Evolutionary conservation across 2,329 filamentous ascomycete genomes (phyloP).

Genomic region (Trichophyton schoenleinii): DNA sequence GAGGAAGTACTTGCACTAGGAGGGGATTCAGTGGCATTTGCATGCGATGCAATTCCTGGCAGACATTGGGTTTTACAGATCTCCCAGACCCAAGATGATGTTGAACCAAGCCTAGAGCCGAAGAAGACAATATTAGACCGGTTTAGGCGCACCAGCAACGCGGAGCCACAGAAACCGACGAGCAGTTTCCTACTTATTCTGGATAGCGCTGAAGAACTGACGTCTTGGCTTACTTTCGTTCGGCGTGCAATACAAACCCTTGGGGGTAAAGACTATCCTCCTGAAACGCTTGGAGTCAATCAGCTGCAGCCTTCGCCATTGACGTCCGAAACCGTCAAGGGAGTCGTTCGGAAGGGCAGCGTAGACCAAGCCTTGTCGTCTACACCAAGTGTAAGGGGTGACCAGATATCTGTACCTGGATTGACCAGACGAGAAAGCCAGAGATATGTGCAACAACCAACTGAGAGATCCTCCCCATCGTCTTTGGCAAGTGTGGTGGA

Average conservation of each 20-base stretch:
- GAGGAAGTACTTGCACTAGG: slow-evolving; percentile 37
- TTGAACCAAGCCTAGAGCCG: slow-evolving; percentile 19
- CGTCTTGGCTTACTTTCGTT: slow-evolving; percentile 33
- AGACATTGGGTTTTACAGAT: slow-evolving; percentile 39
- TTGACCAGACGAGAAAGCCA: slow-evolving; percentile 12
- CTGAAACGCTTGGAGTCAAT: slow-evolving; percentile 20
- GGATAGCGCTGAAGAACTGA: slow-evolving; percentile 32
- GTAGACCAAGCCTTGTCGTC: not conserved
- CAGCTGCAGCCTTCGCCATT: slow-evolving; percentile 4
- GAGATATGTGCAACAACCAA: slow-evolving; percentile 13
- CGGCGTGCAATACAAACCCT: slow-evolving; percentile 35
- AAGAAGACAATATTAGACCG: slow-evolving; percentile 28
- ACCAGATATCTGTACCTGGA: not conserved
- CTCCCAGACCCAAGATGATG: slow-evolving; percentile 24
- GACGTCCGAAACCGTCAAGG: not conserved
- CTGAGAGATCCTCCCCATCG: slow-evolving; percentile 16
- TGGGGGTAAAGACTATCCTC: slow-evolving; percentile 34
- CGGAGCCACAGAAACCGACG: slow-evolving; percentile 20
- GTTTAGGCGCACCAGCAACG: slow-evolving; percentile 24
- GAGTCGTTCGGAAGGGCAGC: not conserved
- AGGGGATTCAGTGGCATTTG: slow-evolving; percentile 36
- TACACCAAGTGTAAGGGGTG: not conserved
- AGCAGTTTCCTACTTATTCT: slow-evolving; percentile 35
- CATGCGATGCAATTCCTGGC: slow-evolving; percentile 38
- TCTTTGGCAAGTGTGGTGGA: slow-evolving; percentile 14